phyloP scores from a whole-genome alignment of 192 early-diverging fungal genomes.

The Mortierella claussenii region DNA sequence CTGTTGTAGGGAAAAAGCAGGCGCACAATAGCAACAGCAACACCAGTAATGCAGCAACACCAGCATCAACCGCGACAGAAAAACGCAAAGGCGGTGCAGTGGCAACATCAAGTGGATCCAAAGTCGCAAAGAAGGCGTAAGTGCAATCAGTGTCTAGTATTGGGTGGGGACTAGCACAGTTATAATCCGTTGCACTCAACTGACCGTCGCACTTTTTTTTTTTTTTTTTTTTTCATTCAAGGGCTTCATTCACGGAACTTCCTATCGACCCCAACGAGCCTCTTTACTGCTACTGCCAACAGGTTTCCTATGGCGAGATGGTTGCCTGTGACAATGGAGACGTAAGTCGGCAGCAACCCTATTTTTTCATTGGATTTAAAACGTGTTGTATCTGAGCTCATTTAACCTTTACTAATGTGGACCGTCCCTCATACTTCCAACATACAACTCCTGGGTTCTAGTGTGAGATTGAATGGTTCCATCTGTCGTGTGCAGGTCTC shows the following conservation, averaged over 20 bases:
- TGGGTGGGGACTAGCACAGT: background rate
- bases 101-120: constrained; percentile 11
- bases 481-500: constrained; percentile 92
- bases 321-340: constrained; percentile 94
- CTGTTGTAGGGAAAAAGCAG: constrained; percentile 42
- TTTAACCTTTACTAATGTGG: too few species aligned
- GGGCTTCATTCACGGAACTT: constrained; percentile 64
- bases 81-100: constrained; percentile 31
- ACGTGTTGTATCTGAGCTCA: too few species aligned
- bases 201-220: background rate
- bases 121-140: constrained; percentile 45
- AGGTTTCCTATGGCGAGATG: constrained; percentile 98
- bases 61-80: constrained; percentile 18
- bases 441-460: too few species aligned
- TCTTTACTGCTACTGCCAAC: constrained; percentile 94
- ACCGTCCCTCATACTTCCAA: too few species aligned
- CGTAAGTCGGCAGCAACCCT: constrained; percentile 63
- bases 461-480: constrained; percentile 99
- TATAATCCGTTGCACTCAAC: too few species aligned
- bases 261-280: constrained; percentile 98
- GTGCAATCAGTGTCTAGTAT: background rate
- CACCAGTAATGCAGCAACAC: constrained; percentile 12
- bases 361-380: background rate
- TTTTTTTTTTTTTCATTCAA: background rate
- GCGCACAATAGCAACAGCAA: constrained; percentile 25